Percentiles rank a stretch among this genome's conserved stretches.
phyloP scores from a whole-genome alignment of 2,329 filamentous ascomycete species.

The Aspergillus ustus region DNA sequence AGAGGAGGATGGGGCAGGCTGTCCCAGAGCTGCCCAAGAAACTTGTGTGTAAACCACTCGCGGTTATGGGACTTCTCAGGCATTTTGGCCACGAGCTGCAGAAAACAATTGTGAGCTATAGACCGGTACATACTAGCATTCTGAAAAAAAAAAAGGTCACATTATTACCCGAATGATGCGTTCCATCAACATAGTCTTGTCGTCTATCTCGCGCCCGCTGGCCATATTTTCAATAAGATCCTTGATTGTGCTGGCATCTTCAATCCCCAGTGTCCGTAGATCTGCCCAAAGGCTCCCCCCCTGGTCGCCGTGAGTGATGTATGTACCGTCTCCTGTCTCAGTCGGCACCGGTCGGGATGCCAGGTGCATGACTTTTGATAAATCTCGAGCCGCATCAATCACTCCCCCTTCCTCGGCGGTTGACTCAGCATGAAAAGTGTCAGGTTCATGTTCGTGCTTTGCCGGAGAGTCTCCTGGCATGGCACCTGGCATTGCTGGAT shows the following conservation, averaged over 20 bases:
- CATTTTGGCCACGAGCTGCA: slow-evolving; percentile 65
- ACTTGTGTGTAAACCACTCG: slow-evolving; percentile 66
- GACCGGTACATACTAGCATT: background rate
- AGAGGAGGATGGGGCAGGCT: slow-evolving; percentile 73
- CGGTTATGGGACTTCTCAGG: slow-evolving; percentile 66
- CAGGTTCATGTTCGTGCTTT: too few species aligned
- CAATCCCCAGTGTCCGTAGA: slow-evolving; percentile 58
- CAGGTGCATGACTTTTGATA: background rate
- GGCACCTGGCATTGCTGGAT: too few species aligned
- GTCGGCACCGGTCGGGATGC: slow-evolving; percentile 47
- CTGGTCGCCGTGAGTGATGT: slow-evolving; percentile 51
- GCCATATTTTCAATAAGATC: slow-evolving; percentile 65
- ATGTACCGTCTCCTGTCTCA: slow-evolving; percentile 67
- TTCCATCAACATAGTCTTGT: slow-evolving; percentile 80
- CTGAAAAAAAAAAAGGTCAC: background rate
- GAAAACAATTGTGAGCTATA: background rate
- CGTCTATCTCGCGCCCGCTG: slow-evolving; percentile 68
- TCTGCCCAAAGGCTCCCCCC: slow-evolving; percentile 61
- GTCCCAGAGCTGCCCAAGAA: slow-evolving; percentile 72
- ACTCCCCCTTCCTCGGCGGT: background rate
- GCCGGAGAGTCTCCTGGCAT: too few species aligned
- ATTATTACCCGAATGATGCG: slow-evolving; percentile 61
- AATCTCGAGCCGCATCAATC: background rate
- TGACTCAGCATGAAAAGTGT: too few species aligned
- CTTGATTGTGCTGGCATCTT: slow-evolving; percentile 67